phyloP scores from a whole-genome alignment of 176 grass and related monocot genomes.

The Saccharum spontaneum region DNA sequence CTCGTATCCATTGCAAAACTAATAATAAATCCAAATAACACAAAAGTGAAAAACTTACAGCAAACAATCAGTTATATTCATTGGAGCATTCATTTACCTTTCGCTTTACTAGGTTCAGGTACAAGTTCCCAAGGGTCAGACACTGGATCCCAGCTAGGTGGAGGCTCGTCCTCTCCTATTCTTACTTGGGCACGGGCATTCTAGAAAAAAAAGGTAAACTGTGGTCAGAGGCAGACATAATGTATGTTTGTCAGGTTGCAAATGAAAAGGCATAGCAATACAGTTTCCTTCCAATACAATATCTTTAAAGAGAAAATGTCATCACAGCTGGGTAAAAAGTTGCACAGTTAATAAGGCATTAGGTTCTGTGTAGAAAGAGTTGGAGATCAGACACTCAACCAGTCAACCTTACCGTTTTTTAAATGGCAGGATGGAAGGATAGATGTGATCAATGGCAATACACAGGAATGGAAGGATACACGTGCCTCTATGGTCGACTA shows the following conservation, averaged over 20 bases:
- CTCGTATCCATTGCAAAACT: not conserved
- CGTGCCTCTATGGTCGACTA: too few relatives aligned
- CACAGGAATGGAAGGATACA: too few relatives aligned
- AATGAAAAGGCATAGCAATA: not conserved
- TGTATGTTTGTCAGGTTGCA: not conserved
- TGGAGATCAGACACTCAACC: conserved; percentile 26
- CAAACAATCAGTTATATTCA: not conserved
- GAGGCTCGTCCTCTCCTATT: not conserved
- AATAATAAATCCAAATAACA: not conserved
- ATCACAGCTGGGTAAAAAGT: not conserved
- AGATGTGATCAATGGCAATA: too few relatives aligned
- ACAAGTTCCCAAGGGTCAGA: not conserved
- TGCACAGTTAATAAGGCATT: not conserved
- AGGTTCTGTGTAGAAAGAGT: conserved; percentile 16
- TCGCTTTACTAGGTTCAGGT: not conserved
- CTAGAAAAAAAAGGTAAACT: not conserved
- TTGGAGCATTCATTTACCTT: not conserved
- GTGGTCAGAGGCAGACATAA: not conserved
- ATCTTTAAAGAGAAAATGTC: not conserved
- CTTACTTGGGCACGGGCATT: not conserved
- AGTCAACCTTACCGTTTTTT: conserved; percentile 10
- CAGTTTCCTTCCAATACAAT: not conserved
- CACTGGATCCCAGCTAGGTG: not conserved
- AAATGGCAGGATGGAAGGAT: too few relatives aligned
- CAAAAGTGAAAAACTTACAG: not conserved